Conservation (phyloP, 2,329 filamentous ascomycete species). For the Phaeoacremonium minimum region DNA sequence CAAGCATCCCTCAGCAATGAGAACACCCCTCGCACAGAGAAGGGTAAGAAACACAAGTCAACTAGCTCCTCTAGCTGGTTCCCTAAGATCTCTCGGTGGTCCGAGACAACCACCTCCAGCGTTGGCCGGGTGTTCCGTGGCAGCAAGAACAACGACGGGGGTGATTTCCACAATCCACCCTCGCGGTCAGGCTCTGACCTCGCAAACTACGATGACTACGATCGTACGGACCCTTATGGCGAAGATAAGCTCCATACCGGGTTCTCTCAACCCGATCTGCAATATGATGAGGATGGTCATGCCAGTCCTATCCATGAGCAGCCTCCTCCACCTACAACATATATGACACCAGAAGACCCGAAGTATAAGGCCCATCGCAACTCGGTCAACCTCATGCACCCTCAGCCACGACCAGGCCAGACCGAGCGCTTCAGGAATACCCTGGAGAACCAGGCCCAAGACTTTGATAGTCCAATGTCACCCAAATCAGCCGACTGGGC, state of each 20-base stretch:
- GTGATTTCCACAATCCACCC: constrained; percentile 22
- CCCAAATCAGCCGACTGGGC: constrained; percentile 60
- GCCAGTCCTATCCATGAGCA: constrained; percentile 20
- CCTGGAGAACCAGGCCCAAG: constrained; percentile 68
- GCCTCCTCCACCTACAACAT: constrained; percentile 45
- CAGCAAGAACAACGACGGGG: constrained; percentile 55
- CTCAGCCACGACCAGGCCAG: constrained; percentile 70
- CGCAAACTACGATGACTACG: constrained; percentile 61
- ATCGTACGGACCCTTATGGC: constrained; percentile 48
- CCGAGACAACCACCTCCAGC: constrained; percentile 89
- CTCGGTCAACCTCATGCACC: constrained; percentile 74
- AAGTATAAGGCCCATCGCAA: constrained; percentile 82
- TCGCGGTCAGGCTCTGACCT: constrained; percentile 78
- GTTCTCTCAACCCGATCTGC: constrained; percentile 33
- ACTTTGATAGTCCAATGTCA: constrained; percentile 58
- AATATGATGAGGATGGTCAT: constrained; percentile 10
- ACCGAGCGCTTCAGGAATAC: constrained; percentile 71
- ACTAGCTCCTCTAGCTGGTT: constrained; percentile 74
- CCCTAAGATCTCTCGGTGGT: constrained; percentile 95
- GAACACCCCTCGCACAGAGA: constrained; percentile 72
- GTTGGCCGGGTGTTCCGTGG: constrained; percentile 73
- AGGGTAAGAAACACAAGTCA: constrained; percentile 84
- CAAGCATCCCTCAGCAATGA: constrained; percentile 63
- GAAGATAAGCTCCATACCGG: constrained; percentile 58
- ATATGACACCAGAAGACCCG: constrained; percentile 60